phyloP scores from a whole-genome alignment of 345 rosid species.

The Abelmoschus esculentus region DNA sequence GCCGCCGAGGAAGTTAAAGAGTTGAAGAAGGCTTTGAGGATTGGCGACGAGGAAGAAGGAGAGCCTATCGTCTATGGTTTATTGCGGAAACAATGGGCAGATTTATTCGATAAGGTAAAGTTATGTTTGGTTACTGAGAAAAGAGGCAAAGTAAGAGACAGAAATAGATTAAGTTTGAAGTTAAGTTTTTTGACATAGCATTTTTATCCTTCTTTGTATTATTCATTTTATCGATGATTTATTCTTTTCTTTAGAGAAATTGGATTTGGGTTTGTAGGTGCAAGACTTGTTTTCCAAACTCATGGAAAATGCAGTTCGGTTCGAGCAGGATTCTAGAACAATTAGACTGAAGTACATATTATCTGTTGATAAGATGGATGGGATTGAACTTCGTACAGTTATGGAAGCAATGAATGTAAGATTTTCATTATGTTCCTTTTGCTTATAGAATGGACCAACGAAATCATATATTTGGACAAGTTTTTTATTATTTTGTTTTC shows the following conservation, averaged over 20 bases:
- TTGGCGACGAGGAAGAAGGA: conserved; percentile 52
- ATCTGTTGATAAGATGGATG: conserved; percentile 38
- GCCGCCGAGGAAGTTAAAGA: conserved; percentile 75
- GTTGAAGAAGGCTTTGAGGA: conserved; percentile 57
- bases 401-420: conserved; percentile 87
- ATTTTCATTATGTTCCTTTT: conserved; percentile 8
- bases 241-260: conserved; percentile 45
- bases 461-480: neutral
- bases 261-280: conserved; percentile 76
- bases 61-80: conserved; percentile 70
- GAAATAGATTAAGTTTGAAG: neutral
- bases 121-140: conserved; percentile 18
- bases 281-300: conserved; percentile 72
- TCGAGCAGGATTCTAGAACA: conserved; percentile 43
- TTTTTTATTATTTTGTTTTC: neutral
- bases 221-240: conserved; percentile 25
- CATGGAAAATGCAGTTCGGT: conserved; percentile 64
- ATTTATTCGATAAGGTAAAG: conserved; percentile 78
- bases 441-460: neutral
- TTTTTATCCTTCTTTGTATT: conserved; percentile 4
- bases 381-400: conserved; percentile 49
- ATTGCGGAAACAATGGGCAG: conserved; percentile 68
- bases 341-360: conserved; percentile 47
- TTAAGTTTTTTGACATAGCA: neutral
- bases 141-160: conserved; percentile 5